phyloP scores from a whole-genome alignment of 495 filamentous ascomycete species.

The Apiosordaria backusii region DNA sequence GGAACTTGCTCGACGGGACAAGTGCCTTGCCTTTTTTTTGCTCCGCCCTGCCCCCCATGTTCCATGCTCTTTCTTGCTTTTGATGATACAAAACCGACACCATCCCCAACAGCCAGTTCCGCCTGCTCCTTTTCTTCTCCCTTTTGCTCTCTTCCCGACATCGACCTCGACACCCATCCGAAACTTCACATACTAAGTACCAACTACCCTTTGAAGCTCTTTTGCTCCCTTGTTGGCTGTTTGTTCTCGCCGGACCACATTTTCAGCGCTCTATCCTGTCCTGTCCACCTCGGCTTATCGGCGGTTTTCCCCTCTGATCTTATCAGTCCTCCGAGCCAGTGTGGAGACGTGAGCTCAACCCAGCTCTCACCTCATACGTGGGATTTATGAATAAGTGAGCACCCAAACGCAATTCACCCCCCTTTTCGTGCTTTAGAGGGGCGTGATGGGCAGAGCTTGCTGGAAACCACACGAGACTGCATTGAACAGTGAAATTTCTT shows the following conservation, averaged over 20 bases:
- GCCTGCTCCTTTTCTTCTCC: conserved; percentile 9
- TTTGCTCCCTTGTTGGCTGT: too few relatives aligned
- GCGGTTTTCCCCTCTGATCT: not conserved
- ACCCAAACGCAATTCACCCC: not conserved
- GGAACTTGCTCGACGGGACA: not conserved
- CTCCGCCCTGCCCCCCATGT: conserved; percentile 21
- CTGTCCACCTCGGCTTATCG: not conserved
- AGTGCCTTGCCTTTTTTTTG: conserved; percentile 26
- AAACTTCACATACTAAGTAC: not conserved
- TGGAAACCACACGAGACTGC: not conserved
- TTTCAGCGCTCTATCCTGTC: not conserved
- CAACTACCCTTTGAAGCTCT: not conserved
- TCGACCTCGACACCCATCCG: not conserved
- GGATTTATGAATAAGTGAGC: not conserved
- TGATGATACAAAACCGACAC: conserved; percentile 34
- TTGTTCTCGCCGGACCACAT: not conserved
- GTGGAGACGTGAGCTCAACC: not conserved
- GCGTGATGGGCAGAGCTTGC: not conserved
- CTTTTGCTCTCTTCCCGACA: not conserved
- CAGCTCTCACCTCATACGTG: not conserved
- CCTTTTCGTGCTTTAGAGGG: not conserved
- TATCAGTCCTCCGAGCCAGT: not conserved
- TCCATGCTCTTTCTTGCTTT: conserved; percentile 13
- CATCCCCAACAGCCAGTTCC: conserved; percentile 19
- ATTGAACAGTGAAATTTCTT: too few relatives aligned